Base-by-base conservation (phyloP, 768 basidiomycete genomes). In the Russula griseocarnosa region DNA sequence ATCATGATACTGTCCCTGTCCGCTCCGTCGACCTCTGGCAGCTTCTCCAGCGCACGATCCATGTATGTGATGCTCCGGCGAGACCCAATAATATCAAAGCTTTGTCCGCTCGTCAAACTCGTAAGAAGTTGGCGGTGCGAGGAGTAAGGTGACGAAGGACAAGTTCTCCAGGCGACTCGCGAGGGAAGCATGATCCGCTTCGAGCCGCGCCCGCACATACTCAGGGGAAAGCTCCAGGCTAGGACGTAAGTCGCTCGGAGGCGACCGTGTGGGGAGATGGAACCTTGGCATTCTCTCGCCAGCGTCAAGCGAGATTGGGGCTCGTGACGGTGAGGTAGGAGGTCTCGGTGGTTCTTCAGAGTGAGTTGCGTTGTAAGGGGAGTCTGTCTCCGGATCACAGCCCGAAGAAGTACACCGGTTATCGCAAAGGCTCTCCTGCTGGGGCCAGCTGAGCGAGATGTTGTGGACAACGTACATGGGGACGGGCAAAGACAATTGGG, bases 401-500 rank as follows among this genome's bases (percentile, higher is more conserved):
- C 28, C 50, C 11, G 59, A 24, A 54, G 44, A 20, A 34, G 8
- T 4, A 53, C 32, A 34, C 4, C 34, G 30, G 32, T 20, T 30
- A 30, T 22, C 16, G 20, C 47, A 49, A 49, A 1, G 58, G 57
- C 56, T 57, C 60, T 18, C 47, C 57, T 26, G 60, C 16, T 7
- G 40, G 38, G 26, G 30, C 44, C 20, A 24, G n/a, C 47, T 55
- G 42, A 22, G 34, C 18, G 22, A 26, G 24, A 20, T 22, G 24
- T 5, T 54, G 38, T 2, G 54, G 5, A 30, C 38, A 46, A 14
- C 51, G 49, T 14, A 32, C 5, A 42, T 24, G 54, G n/a, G 36
- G 52, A 28, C 57, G 47, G 40, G 67, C 63, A 42, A 67, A 67
- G 2, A 61, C 28, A 42, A 67, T 67, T 18, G 67, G 67, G 10